These are phyloP conservation scores for Blastobotrys aristatus DNA, from an alignment of 1,139 yeast genomes.

Conservation along the genomic window DNA sequence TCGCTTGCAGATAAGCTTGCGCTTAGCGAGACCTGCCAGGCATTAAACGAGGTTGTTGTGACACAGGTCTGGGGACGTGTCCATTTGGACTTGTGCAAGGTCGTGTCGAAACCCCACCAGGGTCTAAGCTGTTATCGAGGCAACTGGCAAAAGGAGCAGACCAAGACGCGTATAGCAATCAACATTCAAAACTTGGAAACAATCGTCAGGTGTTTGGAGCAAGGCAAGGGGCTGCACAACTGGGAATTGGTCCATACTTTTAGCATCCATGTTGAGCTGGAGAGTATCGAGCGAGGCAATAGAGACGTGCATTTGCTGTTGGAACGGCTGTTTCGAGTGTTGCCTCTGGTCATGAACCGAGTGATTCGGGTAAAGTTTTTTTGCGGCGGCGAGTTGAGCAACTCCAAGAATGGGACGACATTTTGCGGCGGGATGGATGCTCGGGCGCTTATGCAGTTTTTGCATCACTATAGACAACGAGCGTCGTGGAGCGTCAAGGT, in stretches of 20 bases:
- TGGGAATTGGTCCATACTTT: conserved; percentile 4
- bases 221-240: background rate
- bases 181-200: background rate
- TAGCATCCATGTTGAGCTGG: conserved; percentile 7
- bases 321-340: background rate
- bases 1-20: conserved; percentile 1
- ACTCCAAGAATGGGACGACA: conserved; percentile 1
- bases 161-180: conserved; percentile 1
- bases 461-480: background rate
- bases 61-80: conserved; percentile 5
- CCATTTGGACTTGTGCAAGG: conserved; percentile 7
- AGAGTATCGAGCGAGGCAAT: background rate
- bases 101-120: conserved; percentile 1
- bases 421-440: conserved; percentile 8
- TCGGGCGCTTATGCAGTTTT: background rate
- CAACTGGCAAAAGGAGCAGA: background rate
- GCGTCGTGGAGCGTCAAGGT: conserved; percentile 7
- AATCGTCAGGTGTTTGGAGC: background rate
- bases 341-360: conserved; percentile 4
- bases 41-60: background rate
- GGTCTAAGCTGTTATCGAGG: conserved; percentile 8
- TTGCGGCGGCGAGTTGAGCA: conserved; percentile 9
- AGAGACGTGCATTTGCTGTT: background rate
- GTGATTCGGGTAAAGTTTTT: conserved; percentile 4
- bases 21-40: background rate